Conservation (phyloP, 2,329 filamentous ascomycete species). For the Zymoseptoria crescenta region DNA sequence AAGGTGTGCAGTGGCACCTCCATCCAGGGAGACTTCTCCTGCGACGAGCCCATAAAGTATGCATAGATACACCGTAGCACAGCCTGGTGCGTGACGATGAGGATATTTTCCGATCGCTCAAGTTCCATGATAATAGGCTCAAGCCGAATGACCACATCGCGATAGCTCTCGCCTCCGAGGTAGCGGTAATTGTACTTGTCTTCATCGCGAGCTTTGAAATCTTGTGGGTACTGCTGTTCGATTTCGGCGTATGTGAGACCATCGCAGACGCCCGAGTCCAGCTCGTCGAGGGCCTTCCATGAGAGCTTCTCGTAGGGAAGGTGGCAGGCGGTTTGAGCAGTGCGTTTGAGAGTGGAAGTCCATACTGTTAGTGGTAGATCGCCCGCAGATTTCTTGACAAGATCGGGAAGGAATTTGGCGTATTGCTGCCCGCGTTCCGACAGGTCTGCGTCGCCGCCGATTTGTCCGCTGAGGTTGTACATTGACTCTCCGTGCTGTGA, state of each 20-base stretch:
- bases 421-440: slow-evolving; percentile 84
- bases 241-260: slow-evolving; percentile 95
- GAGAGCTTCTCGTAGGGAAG: slow-evolving; percentile 91
- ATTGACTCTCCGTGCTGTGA: slow-evolving; percentile 82
- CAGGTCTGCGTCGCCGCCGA: slow-evolving; percentile 84
- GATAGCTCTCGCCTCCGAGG: slow-evolving; percentile 88
- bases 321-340: slow-evolving; percentile 82
- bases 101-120: slow-evolving; percentile 89
- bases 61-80: slow-evolving; percentile 96
- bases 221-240: slow-evolving; percentile 80
- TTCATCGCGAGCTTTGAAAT: slow-evolving; percentile 90
- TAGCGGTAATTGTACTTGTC: slow-evolving; percentile 99
- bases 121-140: slow-evolving; percentile 99
- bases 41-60: slow-evolving; percentile 96
- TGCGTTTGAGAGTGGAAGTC: slow-evolving; percentile 72
- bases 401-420: slow-evolving; percentile 71
- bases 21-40: slow-evolving; percentile 94
- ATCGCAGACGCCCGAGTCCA: slow-evolving; percentile 94
- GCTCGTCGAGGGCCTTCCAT: slow-evolving; percentile 97
- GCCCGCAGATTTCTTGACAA: slow-evolving; percentile 78
- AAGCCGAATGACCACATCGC: slow-evolving; percentile 92
- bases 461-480: slow-evolving; percentile 83
- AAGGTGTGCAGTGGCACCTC: slow-evolving; percentile 93
- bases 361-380: slow-evolving; percentile 65
- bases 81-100: slow-evolving; percentile 96